Conservation (phyloP, 1,139 yeast genomes). For the Hansenula sp. region DNA sequence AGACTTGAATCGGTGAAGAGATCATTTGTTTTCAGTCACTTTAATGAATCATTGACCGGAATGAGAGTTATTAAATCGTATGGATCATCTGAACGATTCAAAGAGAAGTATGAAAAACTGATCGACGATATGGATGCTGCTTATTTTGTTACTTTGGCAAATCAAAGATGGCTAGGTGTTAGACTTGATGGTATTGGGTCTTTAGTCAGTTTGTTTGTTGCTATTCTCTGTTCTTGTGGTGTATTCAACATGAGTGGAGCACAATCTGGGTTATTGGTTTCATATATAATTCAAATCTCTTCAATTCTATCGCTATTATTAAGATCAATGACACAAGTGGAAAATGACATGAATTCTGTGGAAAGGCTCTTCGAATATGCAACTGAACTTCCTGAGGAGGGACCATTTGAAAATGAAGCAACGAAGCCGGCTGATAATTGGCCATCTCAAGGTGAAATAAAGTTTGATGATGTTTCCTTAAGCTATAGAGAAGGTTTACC, state of each 20-base stretch:
- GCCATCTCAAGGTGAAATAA: conserved; percentile 54
- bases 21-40: conserved; percentile 68
- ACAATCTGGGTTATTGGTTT: conserved; percentile 66
- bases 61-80: conserved; percentile 63
- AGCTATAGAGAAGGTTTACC: conserved; percentile 69
- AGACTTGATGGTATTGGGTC: conserved; percentile 52
- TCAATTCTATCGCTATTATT: conserved; percentile 44
- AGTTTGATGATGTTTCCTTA: conserved; percentile 51
- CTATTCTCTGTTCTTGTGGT: conserved; percentile 59
- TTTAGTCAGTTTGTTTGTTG: conserved; percentile 39
- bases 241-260: conserved; percentile 61
- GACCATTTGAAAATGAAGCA: conserved; percentile 45
- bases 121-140: conserved; percentile 65
- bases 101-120: conserved; percentile 37
- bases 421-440: conserved; percentile 49
- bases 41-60: conserved; percentile 69
- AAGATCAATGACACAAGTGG: conserved; percentile 58
- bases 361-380: conserved; percentile 75
- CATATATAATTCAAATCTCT: conserved; percentile 52
- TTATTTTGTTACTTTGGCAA: conserved; percentile 55
- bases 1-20: conserved; percentile 67
- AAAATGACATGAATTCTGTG: conserved; percentile 75
- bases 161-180: conserved; percentile 71
- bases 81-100: conserved; percentile 42
- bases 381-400: conserved; percentile 58